Evolutionary conservation across 805 yeast species (phyloP).

Genomic region (Myxozyma monticola): DNA sequence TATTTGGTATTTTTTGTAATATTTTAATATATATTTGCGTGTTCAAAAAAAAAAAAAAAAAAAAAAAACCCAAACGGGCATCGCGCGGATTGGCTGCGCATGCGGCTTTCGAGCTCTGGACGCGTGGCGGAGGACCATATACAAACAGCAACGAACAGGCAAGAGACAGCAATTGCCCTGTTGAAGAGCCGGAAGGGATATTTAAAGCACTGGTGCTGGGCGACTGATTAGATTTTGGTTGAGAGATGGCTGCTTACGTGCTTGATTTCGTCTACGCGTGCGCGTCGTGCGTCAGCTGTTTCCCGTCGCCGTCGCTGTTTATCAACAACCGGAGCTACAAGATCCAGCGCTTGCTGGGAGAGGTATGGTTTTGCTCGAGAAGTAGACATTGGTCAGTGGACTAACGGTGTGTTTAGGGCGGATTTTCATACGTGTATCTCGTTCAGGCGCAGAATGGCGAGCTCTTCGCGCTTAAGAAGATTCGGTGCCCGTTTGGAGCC

Average conservation of each 20-base stretch:
- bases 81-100: too few relatives aligned
- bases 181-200: too few relatives aligned
- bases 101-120: too few relatives aligned
- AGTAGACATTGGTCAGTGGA: neutral
- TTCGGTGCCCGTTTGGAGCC: constrained; percentile 83
- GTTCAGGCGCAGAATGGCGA: constrained; percentile 54
- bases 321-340: constrained; percentile 64
- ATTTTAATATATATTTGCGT: too few relatives aligned
- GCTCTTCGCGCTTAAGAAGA: constrained; percentile 76
- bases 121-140: too few relatives aligned
- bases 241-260: constrained; percentile 26
- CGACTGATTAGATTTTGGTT: too few relatives aligned
- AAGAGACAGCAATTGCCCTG: too few relatives aligned
- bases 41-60: too few relatives aligned
- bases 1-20: too few relatives aligned
- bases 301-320: constrained; percentile 54
- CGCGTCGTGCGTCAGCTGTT: constrained; percentile 43
- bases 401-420: constrained; percentile 49
- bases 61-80: too few relatives aligned
- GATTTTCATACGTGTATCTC: constrained; percentile 81
- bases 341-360: constrained; percentile 75
- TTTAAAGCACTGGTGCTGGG: too few relatives aligned
- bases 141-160: too few relatives aligned
- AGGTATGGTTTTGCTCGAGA: constrained; percentile 37
- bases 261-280: constrained; percentile 37